phyloP scores from a whole-genome alignment of 202 grass and related monocot genomes.

The Carex sylvatica region DNA sequence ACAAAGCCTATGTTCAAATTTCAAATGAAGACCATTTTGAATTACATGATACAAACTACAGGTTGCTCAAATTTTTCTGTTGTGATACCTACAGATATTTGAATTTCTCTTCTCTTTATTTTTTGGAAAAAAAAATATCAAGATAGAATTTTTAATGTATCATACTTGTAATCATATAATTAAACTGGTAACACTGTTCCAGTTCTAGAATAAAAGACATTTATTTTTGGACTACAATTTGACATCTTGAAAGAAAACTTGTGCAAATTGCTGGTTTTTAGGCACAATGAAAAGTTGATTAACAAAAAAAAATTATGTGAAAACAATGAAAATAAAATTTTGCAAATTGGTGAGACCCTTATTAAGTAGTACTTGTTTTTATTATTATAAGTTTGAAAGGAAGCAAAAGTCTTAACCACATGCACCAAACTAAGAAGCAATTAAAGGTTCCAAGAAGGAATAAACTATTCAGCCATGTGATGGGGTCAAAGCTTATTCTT shows the following conservation, averaged over 20 bases:
- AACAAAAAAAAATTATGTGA: neutral
- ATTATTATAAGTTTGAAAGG: neutral
- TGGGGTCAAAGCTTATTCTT: conserved; percentile 24
- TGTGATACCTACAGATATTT: neutral
- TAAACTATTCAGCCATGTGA: conserved; percentile 16
- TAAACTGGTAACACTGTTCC: neutral
- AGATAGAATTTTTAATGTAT: neutral
- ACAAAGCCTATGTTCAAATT: neutral
- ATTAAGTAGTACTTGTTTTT: neutral
- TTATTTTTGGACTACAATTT: neutral
- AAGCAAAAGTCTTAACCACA: conserved; percentile 21
- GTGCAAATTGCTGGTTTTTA: neutral
- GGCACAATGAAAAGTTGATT: neutral
- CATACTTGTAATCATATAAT: neutral
- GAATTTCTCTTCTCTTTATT: neutral
- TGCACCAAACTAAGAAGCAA: conserved; percentile 13
- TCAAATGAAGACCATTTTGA: neutral
- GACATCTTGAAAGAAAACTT: neutral
- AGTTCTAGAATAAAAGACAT: neutral
- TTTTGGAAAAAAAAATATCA: neutral
- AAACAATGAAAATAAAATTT: neutral
- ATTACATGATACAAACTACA: neutral
- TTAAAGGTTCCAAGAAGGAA: neutral
- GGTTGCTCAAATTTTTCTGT: neutral
- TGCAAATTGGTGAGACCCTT: neutral